Evolutionary conservation across 257 asterid species (phyloP).

Genomic region (Solanum habrochaites): DNA sequence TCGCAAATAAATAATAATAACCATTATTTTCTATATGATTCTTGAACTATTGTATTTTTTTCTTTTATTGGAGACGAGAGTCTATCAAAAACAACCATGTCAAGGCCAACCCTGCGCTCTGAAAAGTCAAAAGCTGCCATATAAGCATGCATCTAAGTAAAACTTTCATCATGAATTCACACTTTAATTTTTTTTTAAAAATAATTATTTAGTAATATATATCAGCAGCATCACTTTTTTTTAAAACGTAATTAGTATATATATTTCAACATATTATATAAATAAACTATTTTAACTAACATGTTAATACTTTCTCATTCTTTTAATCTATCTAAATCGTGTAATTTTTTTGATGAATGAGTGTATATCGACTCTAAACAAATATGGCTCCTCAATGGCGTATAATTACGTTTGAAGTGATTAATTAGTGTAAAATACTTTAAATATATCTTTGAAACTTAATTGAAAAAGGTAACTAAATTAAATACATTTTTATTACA

Average conservation of each 20-base stretch:
- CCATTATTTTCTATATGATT: background rate
- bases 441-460: background rate
- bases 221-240: background rate
- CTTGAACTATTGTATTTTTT: background rate
- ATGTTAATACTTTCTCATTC: background rate
- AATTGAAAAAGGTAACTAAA: background rate
- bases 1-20: background rate
- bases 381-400: background rate
- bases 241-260: background rate
- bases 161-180: background rate
- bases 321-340: background rate
- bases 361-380: background rate
- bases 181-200: background rate
- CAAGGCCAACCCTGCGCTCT: background rate
- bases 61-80: accelerated
- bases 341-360: background rate
- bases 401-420: background rate
- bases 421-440: background rate
- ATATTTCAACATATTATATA: background rate
- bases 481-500: background rate
- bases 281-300: background rate
- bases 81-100: background rate
- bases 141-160: background rate
- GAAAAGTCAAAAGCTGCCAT: background rate
- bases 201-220: no score